These are phyloP conservation scores for Colletotrichum sidae DNA, from an alignment of 2,329 filamentous ascomycete genomes.

Conservation along the genomic window DNA sequence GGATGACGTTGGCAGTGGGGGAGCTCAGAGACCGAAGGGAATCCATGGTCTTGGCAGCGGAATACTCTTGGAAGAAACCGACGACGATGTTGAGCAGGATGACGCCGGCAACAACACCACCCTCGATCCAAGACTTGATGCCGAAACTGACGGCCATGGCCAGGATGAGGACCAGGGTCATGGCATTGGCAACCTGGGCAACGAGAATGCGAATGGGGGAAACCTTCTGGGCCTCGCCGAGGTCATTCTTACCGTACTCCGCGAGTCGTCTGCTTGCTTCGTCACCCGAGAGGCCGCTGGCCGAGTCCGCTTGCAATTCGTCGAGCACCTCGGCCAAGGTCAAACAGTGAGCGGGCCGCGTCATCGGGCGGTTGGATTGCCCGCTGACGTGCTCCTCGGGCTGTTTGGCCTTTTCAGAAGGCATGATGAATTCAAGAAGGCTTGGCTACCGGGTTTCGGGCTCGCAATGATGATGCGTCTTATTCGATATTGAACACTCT, in stretches of 20 bases:
- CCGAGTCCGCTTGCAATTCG: slow-evolving; percentile 63
- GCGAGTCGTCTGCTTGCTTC: slow-evolving; percentile 65
- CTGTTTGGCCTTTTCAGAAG: slow-evolving; percentile 3
- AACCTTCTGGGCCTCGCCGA: slow-evolving; percentile 67
- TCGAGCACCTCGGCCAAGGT: slow-evolving; percentile 58
- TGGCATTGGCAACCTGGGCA: slow-evolving; percentile 72
- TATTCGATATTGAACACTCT: slow-evolving; percentile 4
- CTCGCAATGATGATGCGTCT: too few species aligned
- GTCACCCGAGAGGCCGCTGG: slow-evolving; percentile 64
- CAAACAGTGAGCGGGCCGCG: slow-evolving; percentile 69
- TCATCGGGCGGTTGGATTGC: slow-evolving; percentile 56
- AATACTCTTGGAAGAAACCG: slow-evolving; percentile 65
- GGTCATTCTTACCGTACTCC: slow-evolving; percentile 69
- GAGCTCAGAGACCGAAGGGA: slow-evolving; percentile 61
- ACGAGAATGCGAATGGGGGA: slow-evolving; percentile 69
- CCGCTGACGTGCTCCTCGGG: slow-evolving; percentile 47
- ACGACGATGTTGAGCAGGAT: slow-evolving; percentile 65
- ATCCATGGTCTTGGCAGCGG: slow-evolving; percentile 65
- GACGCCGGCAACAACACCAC: slow-evolving; percentile 63
- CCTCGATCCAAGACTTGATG: slow-evolving; percentile 65
- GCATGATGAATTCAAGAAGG: slow-evolving; percentile 9
- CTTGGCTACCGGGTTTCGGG: neutral
- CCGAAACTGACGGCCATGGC: slow-evolving; percentile 65
- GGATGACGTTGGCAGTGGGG: slow-evolving; percentile 61
- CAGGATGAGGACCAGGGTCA: slow-evolving; percentile 70